Evolutionary conservation across 2,329 filamentous ascomycete species (phyloP).

Genomic region (Catunica adiposa): DNA sequence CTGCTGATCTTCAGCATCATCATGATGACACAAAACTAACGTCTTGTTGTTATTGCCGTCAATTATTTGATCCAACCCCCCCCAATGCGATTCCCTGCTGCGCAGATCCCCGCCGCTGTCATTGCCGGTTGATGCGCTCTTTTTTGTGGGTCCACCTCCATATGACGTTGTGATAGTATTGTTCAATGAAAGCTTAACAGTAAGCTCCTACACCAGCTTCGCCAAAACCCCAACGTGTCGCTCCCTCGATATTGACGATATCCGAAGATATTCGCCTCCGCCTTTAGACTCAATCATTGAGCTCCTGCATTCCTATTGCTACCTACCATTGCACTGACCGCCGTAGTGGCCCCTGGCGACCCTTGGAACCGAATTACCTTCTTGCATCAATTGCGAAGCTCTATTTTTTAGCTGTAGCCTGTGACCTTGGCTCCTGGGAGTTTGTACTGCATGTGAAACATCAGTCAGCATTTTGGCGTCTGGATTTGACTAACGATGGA

Average conservation of each 20-base stretch:
- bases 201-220: neutral
- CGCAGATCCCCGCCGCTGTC: too few species aligned
- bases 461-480: neutral
- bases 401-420: neutral
- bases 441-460: neutral
- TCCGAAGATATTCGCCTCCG: neutral
- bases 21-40: too few species aligned
- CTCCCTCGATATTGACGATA: neutral
- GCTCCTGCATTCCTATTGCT: neutral
- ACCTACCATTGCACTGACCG: neutral
- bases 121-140: too few species aligned
- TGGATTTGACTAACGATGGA: neutral
- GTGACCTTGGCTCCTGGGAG: neutral
- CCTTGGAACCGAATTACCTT: neutral
- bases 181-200: too few species aligned
- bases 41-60: too few species aligned
- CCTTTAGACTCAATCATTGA: neutral
- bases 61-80: too few species aligned
- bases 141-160: too few species aligned
- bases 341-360: neutral
- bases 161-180: too few species aligned
- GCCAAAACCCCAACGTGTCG: neutral
- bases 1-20: too few species aligned
- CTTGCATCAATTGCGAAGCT: neutral
- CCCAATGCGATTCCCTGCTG: too few species aligned